These are phyloP conservation scores for Liquidambar formosana DNA, from an alignment of 164 flowering plant species.

Conservation along the genomic window DNA sequence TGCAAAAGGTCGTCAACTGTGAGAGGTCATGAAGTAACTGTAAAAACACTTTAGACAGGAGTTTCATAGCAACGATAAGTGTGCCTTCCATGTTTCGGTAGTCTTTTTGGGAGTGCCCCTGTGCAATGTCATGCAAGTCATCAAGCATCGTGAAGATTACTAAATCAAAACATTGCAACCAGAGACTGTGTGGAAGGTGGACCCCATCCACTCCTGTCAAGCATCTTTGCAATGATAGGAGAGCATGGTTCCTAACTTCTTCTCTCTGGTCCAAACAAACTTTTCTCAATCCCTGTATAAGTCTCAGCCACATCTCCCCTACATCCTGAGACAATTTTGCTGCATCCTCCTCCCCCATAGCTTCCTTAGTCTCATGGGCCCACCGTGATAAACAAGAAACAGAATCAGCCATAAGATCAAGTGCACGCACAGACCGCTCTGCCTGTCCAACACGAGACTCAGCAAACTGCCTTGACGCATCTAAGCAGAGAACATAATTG, in stretches of 20 bases:
- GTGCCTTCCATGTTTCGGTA: constrained; percentile 47
- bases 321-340: constrained; percentile 35
- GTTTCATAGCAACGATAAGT: constrained; percentile 38
- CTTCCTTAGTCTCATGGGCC: constrained; percentile 35
- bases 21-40: constrained; percentile 36
- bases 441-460: constrained; percentile 48
- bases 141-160: constrained; percentile 49
- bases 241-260: constrained; percentile 47
- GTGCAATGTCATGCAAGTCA: constrained; percentile 39
- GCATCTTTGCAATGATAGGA: constrained; percentile 31
- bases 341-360: constrained; percentile 33
- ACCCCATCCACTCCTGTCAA: constrained; percentile 35
- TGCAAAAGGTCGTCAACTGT: constrained; percentile 19
- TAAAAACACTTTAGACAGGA: constrained; percentile 36
- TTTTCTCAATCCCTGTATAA: constrained; percentile 42
- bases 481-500: constrained; percentile 38
- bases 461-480: constrained; percentile 54
- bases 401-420: constrained; percentile 50
- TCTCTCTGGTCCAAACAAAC: constrained; percentile 52
- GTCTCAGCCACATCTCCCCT: constrained; percentile 51
- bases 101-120: constrained; percentile 36
- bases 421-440: constrained; percentile 34
- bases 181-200: constrained; percentile 23
- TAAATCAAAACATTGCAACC: constrained; percentile 44
- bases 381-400: constrained; percentile 36